These are phyloP conservation scores for Talaromyces sp. DNA, from an alignment of 2,329 filamentous ascomycete species.

Conservation along the genomic window DNA sequence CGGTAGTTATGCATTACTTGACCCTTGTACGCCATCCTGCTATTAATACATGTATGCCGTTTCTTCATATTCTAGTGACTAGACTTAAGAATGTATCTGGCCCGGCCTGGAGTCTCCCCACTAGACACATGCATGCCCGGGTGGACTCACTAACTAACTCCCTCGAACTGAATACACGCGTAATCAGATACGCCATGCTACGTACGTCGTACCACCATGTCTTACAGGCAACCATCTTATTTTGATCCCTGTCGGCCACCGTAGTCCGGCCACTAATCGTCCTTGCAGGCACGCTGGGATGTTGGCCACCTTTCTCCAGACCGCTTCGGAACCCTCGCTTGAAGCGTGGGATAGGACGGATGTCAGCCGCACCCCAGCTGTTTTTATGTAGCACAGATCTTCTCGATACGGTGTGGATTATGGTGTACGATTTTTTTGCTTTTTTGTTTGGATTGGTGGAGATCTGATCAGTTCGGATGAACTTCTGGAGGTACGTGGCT, in stretches of 20 bases:
- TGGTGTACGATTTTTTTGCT: neutral
- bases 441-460: neutral
- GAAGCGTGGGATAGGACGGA: neutral
- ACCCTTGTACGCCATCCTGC: neutral
- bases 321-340: neutral
- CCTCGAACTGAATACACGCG: neutral
- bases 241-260: neutral
- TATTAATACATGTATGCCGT: neutral
- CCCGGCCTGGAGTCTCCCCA: neutral
- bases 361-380: slow-evolving; percentile 16
- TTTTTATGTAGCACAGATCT: slow-evolving; percentile 13
- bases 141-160: neutral
- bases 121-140: neutral
- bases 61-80: neutral
- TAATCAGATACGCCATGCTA: neutral
- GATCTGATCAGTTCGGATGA: neutral
- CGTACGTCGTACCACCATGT: neutral
- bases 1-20: neutral
- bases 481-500: neutral
- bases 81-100: neutral
- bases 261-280: neutral
- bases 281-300: neutral
- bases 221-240: slow-evolving; percentile 4
- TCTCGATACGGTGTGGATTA: slow-evolving; percentile 14
- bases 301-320: slow-evolving; percentile 2